Evolutionary conservation across 441 rosid species (phyloP), one percentile per base, ranked within the genome.

Genomic region (Raphanus hybrid): DNA sequence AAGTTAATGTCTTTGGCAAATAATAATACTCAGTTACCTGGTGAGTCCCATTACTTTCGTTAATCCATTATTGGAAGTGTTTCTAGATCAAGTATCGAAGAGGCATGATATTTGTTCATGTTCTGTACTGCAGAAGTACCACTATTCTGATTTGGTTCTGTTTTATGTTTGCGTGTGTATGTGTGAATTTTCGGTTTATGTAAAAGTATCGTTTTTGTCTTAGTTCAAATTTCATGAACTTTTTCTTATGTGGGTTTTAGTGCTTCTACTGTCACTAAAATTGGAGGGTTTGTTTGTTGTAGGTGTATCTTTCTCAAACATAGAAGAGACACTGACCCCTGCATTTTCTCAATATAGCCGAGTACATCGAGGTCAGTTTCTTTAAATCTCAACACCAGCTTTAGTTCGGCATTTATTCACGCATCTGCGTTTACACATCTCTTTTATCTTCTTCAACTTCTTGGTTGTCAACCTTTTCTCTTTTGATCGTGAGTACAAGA

Each of bases 291-390:
- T 54, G 57, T 64, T 16, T 59, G 34, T 69, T 71, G 23, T 55
- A 88, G 92, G 87, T 16, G 35, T 90, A 64, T 75, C 89, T 73
- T 90, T 88, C 79, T 78, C 83, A 67, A 84, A 83, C 67, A 87
- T 89, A 41, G 73, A 83, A 61, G 68, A 75, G 35, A 64, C 73
- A 37, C 67, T 88, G 74, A 71, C 80, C 1, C 62, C 82, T 67
- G 84, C 88, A 43, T 90, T 88, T 85, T 83, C 88, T 27, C 79
- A 84, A 73, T 86, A 71, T 63, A 91, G 91, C 18, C 18, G 78
- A 71, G 85, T 90, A 52, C 64, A 77, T 7, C 82, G 73, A 79
- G 90, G 92, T 85, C 64, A 60, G 73, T 39, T 37, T 68, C 6
- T 23, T 54, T 26, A 50, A 16, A 52, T 73, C 58, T 67, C 8